These are phyloP conservation scores for Saccharomycopsis vini DNA, from an alignment of 805 yeast species.

Conservation along the genomic window DNA sequence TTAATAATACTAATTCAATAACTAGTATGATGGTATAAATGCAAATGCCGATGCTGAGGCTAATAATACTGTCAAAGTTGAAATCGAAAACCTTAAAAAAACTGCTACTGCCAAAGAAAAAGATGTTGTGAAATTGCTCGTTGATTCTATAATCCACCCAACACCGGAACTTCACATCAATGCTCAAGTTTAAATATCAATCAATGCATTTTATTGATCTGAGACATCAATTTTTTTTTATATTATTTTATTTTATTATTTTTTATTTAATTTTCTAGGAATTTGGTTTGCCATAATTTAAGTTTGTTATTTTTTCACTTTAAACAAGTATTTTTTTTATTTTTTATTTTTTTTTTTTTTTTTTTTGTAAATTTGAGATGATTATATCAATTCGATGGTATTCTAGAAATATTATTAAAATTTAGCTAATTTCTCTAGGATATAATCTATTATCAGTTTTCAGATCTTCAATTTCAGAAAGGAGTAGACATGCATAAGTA, in stretches of 20 bases:
- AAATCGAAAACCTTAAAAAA: conserved; percentile 58
- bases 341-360: no score
- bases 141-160: conserved; percentile 73
- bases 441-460: no score
- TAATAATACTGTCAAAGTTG: conserved; percentile 59
- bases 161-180: conserved; percentile 77
- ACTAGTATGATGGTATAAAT: conserved; percentile 59
- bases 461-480: no score
- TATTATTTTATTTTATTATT: not conserved
- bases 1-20: conserved; percentile 10
- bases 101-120: conserved; percentile 53
- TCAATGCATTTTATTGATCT: not conserved
- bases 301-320: no score
- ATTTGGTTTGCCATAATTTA: not conserved
- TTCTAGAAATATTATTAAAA: no score
- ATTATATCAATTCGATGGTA: no score
- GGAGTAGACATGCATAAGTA: no score
- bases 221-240: not conserved
- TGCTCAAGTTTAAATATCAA: conserved; percentile 31
- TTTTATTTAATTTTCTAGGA: not conserved
- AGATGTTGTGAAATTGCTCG: conserved; percentile 64
- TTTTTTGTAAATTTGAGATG: no score
- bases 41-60: conserved; percentile 74
- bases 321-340: no score
- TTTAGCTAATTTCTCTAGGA: no score